Conservation (phyloP, 768 basidiomycete species). For the Podaxis sp. region DNA sequence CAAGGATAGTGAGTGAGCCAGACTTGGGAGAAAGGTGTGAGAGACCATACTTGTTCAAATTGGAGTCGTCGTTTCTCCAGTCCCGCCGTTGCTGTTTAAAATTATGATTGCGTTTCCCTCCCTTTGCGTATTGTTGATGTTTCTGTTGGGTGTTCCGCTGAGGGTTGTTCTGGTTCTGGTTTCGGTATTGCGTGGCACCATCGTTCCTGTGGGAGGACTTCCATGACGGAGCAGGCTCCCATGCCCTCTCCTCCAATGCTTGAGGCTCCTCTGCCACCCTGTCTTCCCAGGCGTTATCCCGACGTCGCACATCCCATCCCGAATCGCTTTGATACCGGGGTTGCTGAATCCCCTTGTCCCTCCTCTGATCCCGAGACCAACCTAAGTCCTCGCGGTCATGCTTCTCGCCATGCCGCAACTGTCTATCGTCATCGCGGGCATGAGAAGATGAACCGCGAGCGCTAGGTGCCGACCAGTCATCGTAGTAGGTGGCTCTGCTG, state of each 20-base stretch:
- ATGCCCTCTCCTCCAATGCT: conserved; percentile 53
- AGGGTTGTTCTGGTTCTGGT: conserved; percentile 24
- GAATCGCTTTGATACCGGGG: conserved; percentile 41
- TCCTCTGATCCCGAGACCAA: conserved; percentile 38
- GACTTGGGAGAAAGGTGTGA: conserved; percentile 6
- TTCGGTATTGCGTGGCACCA: not conserved
- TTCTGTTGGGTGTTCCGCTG: conserved; percentile 25
- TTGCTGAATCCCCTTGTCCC: conserved; percentile 35
- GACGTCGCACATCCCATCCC: conserved; percentile 54
- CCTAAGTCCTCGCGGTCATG: conserved; percentile 32
- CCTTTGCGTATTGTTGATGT: conserved; percentile 38
- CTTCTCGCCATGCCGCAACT: conserved; percentile 28
- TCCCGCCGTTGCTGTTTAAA: conserved; percentile 42
- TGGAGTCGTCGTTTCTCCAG: conserved; percentile 61
- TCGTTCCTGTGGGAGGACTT: conserved; percentile 34
- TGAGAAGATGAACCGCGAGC: conserved; percentile 22
- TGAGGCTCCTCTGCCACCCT: conserved; percentile 22
- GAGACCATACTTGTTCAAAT: conserved; percentile 67
- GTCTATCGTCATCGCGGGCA: conserved; percentile 31
- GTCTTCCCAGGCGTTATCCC: conserved; percentile 39
- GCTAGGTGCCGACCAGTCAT: conserved; percentile 23
- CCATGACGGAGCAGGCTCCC: conserved; percentile 76
- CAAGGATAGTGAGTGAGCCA: conserved; percentile 11
- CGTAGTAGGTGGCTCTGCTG: conserved; percentile 37
- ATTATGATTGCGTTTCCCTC: conserved; percentile 33